Conservation (phyloP, 1,284 basidiomycete species). For the Phenoliferia sp. region DNA sequence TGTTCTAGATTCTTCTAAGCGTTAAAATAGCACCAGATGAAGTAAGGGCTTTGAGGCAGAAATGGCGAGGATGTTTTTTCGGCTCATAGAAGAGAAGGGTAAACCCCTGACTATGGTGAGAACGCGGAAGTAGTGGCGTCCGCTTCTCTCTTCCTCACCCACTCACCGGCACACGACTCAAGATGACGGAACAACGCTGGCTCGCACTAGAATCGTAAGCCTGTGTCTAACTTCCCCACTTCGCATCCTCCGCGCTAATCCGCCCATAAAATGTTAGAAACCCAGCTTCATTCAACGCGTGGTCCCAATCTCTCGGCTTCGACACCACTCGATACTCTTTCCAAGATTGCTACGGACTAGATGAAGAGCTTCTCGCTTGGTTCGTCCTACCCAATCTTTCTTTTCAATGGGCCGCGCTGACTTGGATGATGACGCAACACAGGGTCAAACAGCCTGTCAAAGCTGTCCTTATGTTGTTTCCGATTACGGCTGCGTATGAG, state of each 20-base stretch:
- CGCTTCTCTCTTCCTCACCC: not conserved
- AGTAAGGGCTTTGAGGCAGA: no score
- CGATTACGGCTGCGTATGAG: conserved; percentile 55
- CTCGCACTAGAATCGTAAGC: conserved; percentile 27
- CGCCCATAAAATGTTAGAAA: conserved; percentile 3
- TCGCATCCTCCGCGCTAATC: not conserved
- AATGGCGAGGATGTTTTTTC: no score
- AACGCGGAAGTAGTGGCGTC: no score
- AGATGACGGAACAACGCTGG: conserved; percentile 19
- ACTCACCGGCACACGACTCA: no score
- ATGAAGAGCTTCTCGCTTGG: conserved; percentile 55
- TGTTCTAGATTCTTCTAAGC: no score
- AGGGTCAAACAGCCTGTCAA: conserved; percentile 30
- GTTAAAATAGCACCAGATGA: no score
- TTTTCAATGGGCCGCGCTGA: no score
- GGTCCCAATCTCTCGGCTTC: conserved; percentile 70
- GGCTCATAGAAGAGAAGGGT: no score
- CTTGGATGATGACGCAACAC: no score
- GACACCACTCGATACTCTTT: conserved; percentile 57
- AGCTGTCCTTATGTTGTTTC: conserved; percentile 77
- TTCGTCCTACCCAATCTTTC: not conserved
- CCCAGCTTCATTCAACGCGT: conserved; percentile 41
- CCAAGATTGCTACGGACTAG: conserved; percentile 75
- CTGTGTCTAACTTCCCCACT: no score
- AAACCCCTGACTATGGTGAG: no score